phyloP scores from a whole-genome alignment of 1,284 basidiomycete genomes.

The Heimioporus punctisporus region DNA sequence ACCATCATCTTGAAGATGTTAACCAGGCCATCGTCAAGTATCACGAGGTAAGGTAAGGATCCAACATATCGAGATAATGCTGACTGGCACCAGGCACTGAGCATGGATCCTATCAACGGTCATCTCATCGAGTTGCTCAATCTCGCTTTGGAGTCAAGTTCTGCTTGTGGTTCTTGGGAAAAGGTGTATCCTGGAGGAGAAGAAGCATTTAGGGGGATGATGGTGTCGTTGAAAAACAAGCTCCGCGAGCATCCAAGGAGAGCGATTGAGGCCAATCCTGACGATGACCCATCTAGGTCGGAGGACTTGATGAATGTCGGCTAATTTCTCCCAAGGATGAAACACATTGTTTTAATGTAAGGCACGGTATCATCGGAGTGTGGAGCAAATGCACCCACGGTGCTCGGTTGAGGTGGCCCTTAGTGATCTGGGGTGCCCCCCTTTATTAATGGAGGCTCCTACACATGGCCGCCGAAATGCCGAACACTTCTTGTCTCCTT shows the following conservation, averaged over 20 bases:
- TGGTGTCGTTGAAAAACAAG: constrained; percentile 38
- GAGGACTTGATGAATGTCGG: constrained; percentile 35
- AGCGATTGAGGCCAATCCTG: constrained; percentile 10
- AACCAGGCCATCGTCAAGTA: constrained; percentile 86
- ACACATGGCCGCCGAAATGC: constrained; percentile 33
- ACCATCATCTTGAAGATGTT: constrained; percentile 72
- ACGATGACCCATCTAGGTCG: constrained; percentile 16
- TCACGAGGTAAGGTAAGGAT: constrained; percentile 69
- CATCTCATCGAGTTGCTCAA: constrained; percentile 87
- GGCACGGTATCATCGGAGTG: constrained; percentile 11
- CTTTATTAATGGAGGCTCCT: constrained; percentile 4
- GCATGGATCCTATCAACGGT: constrained; percentile 85
- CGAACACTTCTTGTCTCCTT: constrained; percentile 34
- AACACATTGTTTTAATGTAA: constrained; percentile 32
- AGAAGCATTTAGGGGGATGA: constrained; percentile 36
- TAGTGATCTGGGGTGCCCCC: constrained; percentile 33
- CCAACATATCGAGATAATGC: neutral
- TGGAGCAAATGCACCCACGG: constrained; percentile 26
- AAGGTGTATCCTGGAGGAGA: constrained; percentile 37
- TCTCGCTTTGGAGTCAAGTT: constrained; percentile 70
- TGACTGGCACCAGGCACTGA: constrained; percentile 61
- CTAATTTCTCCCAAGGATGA: constrained; percentile 16
- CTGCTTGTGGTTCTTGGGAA: constrained; percentile 31
- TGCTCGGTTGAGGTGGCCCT: constrained; percentile 19
- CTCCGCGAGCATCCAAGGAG: constrained; percentile 29